Evolutionary conservation across 768 basidiomycete species (phyloP), one percentile per base, ranked within the genome.

Genomic region (Tephrocybe sp.): DNA sequence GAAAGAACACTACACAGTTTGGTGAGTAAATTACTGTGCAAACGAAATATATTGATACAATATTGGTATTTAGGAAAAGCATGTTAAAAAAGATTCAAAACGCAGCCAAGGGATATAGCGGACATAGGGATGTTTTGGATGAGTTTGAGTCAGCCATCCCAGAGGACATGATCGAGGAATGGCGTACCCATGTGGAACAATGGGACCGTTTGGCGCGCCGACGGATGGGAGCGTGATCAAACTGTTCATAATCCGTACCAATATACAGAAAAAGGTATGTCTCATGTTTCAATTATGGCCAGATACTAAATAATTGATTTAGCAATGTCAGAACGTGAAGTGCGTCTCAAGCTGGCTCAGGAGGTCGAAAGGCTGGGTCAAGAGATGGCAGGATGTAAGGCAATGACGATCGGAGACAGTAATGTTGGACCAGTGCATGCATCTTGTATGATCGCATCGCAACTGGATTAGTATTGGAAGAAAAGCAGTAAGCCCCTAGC

Each of bases 81-180:
- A 42, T 50, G 39, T 11, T 32, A 10, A 42, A 24, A 21, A 50
- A 50, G n/a, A 50, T 50, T 17, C 26, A 50, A 21, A 28, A 42
- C 7, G 40, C 39, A 4, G 49, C 30, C n/a, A n/a, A n/a, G n/a
- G n/a, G n/a, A n/a, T n/a, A n/a, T n/a, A n/a, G n/a, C n/a, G n/a
- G n/a, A n/a, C n/a, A n/a, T n/a, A n/a, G n/a, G n/a, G n/a, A n/a
- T n/a, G n/a, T n/a, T n/a, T n/a, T n/a, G n/a, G n/a, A n/a, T n/a
- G n/a, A n/a, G n/a, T n/a, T n/a, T n/a, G n/a, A n/a, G n/a, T n/a
- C n/a, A n/a, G n/a, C n/a, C n/a, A n/a, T n/a, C n/a, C n/a, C n/a
- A n/a, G n/a, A n/a, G n/a, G n/a, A n/a, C n/a, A n/a, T n/a, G n/a
- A n/a, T n/a, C n/a, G n/a, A n/a, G n/a, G n/a, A n/a, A n/a, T n/a